phyloP scores from a whole-genome alignment of 75 land plant genomes.

The Picea glauca region DNA sequence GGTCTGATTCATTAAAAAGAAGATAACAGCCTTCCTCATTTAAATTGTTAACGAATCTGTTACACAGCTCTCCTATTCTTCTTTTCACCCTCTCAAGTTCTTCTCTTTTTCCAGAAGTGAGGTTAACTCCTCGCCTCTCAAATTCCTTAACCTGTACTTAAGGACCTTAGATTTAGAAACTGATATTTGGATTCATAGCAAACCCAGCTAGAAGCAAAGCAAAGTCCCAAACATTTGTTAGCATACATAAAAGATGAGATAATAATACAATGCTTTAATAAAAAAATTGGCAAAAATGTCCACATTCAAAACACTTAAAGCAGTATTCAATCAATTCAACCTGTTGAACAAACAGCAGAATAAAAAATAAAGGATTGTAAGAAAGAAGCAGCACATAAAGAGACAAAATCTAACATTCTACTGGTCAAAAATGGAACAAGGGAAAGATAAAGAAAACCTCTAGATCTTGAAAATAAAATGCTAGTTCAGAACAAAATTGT shows the following conservation, averaged over 20 bases:
- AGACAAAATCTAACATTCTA: neutral
- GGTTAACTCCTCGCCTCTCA: constrained; percentile 82
- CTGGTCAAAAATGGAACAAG: neutral
- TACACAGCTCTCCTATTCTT: constrained; percentile 76
- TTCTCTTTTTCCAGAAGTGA: constrained; percentile 49
- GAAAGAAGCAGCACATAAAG: neutral
- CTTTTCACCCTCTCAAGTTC: constrained; percentile 63
- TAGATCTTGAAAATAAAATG: too few relatives aligned
- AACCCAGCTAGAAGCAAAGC: neutral
- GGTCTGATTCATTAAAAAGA: constrained; percentile 62
- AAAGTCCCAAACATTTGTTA: neutral
- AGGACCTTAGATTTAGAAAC: neutral
- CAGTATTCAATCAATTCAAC: neutral
- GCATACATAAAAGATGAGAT: neutral
- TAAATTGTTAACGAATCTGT: constrained; percentile 63
- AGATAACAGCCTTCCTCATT: constrained; percentile 56
- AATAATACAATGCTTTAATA: neutral
- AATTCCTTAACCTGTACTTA: constrained; percentile 81
- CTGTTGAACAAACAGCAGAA: neutral
- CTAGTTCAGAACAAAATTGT: too few relatives aligned
- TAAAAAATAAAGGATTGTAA: neutral
- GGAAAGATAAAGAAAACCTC: too few relatives aligned
- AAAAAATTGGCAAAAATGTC: neutral
- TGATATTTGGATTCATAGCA: neutral
- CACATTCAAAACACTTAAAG: neutral